Evolutionary conservation across 2,329 filamentous ascomycete genomes (phyloP), one percentile per base, ranked within the genome.

Genomic region (Calonectria pseudoturangicola): DNA sequence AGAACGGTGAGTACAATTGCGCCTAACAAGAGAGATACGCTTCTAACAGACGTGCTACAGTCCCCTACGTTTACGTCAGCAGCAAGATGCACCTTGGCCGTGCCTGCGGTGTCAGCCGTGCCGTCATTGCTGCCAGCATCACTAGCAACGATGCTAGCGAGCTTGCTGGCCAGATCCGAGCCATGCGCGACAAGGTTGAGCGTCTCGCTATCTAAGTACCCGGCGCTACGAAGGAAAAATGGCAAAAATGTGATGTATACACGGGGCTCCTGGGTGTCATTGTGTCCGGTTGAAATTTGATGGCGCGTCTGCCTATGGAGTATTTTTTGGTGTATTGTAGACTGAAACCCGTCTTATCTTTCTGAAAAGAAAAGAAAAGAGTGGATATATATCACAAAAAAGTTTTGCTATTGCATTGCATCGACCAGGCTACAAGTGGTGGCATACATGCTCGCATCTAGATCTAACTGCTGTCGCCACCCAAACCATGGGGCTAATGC

Each of bases 111-210:
- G 96, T 98, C 74, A 93, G 91, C 82, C 91, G 96, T 72, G 90
- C 95, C 69, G 96, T 98, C 74, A 98, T 98, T 80, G 93, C 95
- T 48, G 93, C 92, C 74, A 93, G 90, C 81, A 98, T 98, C 86
- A 98, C 95, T 78, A 95, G 93, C 85, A 98, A 98, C 90, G 95
- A 98, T 87, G 93, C 93, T 47, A 94, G 92, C 81, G 96, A 98
- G 85, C 89, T 98, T 73, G 94, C 93, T 85, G 91, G 91, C 82
- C 95, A 97, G 89, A 98, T 98, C 85, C 91, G 94, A 80, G 90
- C 92, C 77, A 89, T 98, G 82, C 97, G 96, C 89, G 94, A 97
- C 87, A 97, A 98, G 92, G 94, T 98, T 69, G 96, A 98, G 90
- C 92, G 96, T 81, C 90, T 98, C 79, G 95, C 96, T 89, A 98